Conservation (phyloP, 2,329 filamentous ascomycete species). For the Aspergillus niger region DNA sequence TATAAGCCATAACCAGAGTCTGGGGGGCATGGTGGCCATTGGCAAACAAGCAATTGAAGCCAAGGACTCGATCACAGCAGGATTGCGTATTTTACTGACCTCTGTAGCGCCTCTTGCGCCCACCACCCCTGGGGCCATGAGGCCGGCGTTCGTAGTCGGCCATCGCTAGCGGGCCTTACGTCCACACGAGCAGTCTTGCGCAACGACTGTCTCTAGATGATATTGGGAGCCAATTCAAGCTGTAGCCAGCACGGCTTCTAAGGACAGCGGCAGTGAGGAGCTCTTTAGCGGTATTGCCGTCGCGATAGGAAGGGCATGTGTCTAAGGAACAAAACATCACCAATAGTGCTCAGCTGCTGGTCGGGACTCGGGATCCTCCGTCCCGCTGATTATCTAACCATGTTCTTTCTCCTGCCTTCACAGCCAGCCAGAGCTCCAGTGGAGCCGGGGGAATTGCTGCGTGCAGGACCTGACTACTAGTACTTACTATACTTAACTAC, state of each 20-base stretch:
- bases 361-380: constrained; percentile 24
- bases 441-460: neutral
- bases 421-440: neutral
- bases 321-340: constrained; percentile 22
- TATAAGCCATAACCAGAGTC: neutral
- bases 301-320: constrained; percentile 13
- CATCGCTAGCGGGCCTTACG: constrained; percentile 39
- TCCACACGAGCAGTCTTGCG: neutral
- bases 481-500: too few species aligned
- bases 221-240: neutral
- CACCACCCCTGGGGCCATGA: constrained; percentile 52
- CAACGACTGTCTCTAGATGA: neutral
- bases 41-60: neutral
- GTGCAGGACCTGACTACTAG: too few species aligned
- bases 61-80: neutral
- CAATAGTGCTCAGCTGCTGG: constrained; percentile 5
- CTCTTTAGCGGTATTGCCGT: constrained; percentile 8
- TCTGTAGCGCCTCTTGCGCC: constrained; percentile 76
- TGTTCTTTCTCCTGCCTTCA: too few species aligned
- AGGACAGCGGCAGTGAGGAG: constrained; percentile 9
- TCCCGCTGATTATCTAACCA: constrained; percentile 25
- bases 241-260: neutral
- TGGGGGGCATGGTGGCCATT: neutral
- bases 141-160: constrained; percentile 59
- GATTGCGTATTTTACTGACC: constrained; percentile 52